Percentiles rank a stretch among this genome's conserved stretches.
Conservation (phyloP, 306 rosid species). For the Gynostemma pentaphyllum region DNA sequence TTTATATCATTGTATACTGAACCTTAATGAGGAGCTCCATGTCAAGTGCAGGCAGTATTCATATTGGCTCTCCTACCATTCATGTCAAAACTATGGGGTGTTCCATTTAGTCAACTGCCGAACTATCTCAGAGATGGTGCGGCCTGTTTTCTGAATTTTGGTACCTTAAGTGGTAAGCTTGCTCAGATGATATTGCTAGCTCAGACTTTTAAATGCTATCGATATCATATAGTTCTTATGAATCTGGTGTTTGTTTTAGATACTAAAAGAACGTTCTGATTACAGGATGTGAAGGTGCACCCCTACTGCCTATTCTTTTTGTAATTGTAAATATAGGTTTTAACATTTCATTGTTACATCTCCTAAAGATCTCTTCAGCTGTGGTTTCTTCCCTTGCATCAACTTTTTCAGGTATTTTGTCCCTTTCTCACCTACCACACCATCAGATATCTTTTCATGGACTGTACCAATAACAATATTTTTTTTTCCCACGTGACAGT, state of each 20-base stretch:
- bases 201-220: neutral
- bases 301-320: slow-evolving; percentile 35
- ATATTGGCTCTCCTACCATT: slow-evolving; percentile 66
- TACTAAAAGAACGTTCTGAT: slow-evolving; percentile 10
- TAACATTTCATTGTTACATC: slow-evolving; percentile 75
- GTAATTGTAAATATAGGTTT: slow-evolving; percentile 43
- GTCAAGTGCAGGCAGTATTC: slow-evolving; percentile 64
- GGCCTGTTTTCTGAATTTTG: slow-evolving; percentile 69
- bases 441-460: neutral
- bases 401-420: slow-evolving; percentile 62
- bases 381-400: slow-evolving; percentile 84
- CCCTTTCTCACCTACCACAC: neutral
- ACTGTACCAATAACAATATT: neutral
- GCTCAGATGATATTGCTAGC: neutral
- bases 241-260: neutral
- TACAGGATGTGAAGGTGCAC: slow-evolving; percentile 48
- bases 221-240: neutral
- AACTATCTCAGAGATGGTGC: slow-evolving; percentile 78
- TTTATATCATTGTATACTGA: neutral
- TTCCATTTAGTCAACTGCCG: slow-evolving; percentile 75
- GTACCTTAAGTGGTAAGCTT: slow-evolving; percentile 54
- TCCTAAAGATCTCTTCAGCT: slow-evolving; percentile 82
- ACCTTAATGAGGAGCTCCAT: slow-evolving; percentile 13
- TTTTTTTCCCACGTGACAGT: slow-evolving; percentile 33
- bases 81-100: slow-evolving; percentile 79